Evolutionary conservation across 805 yeast genomes (phyloP), one percentile per base, ranked within the genome.

Genomic region (Starmerella vaccinii): DNA sequence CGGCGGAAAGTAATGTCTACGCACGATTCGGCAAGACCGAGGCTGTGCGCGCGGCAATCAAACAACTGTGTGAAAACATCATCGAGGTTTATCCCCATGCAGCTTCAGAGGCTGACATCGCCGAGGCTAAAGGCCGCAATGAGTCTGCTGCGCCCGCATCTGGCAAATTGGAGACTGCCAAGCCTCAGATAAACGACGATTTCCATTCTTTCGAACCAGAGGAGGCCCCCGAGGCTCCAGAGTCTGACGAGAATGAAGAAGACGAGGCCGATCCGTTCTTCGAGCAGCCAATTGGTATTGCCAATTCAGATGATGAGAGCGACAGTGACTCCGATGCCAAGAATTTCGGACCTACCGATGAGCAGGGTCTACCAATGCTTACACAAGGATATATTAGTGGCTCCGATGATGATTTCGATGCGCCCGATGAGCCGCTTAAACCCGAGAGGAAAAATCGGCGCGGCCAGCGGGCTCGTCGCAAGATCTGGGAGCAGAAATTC

Each of bases 391-490:
- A 85, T 65, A 76, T 76, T 53, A 87, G 96, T 5, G 95, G 84
- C 2, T 81, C 85, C 1, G 94, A 84, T 32, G 66, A 72, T 60
- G 72, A 67, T 15, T 50, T 39, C 16, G 62, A 56, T 19, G 53
- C 46, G 13, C 61, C 53, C 43, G 55, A 57, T 16, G 58, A 46
- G 21, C 33, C 26, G 18, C 58, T 42, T 18, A 54, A 51, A 32
- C 56, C 57, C 18, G 68, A 66, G 54, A 76, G 90, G 56, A 87
- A 88, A 60, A 92, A 92, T 66, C 76, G 98, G 69, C 79, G 97
- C 66, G 98, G 98, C 23, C 98, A 92, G 70, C 75, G 97, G 53
- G 98, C 97, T 1, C 80, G 98, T 69, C 92, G 90, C 65, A 83
- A 84, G 72, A 87, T 92, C 47, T 92, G 97, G 97, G 98, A 88